Conservation (phyloP, 495 filamentous ascomycete species). For the Podospora comata region DNA sequence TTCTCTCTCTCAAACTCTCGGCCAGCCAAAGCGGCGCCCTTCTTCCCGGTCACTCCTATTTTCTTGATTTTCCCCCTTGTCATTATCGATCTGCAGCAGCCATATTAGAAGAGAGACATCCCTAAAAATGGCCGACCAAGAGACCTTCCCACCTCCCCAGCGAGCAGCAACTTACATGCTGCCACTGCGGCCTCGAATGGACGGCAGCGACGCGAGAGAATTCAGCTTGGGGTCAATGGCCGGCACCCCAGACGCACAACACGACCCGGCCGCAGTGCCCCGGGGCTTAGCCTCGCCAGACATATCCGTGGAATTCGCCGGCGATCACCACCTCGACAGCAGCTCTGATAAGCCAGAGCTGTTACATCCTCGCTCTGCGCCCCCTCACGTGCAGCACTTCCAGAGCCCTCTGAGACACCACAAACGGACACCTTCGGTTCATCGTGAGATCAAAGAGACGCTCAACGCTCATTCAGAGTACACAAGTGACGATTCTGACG, state of each 20-base stretch:
- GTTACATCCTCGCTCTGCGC: constrained; percentile 36
- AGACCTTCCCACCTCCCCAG: not conserved
- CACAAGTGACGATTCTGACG: constrained; percentile 79
- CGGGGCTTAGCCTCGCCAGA: constrained; percentile 36
- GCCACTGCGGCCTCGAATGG: constrained; percentile 21
- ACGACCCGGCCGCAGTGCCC: constrained; percentile 17
- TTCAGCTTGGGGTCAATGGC: constrained; percentile 15
- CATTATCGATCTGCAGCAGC: not conserved
- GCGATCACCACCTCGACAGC: constrained; percentile 16
- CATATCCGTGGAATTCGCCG: constrained; percentile 41
- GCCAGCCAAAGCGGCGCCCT: not conserved
- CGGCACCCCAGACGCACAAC: constrained; percentile 1
- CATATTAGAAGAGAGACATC: not conserved
- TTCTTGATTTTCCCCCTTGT: not conserved
- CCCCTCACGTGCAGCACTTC: constrained; percentile 37
- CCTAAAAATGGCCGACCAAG: constrained; percentile 13
- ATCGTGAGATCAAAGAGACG: constrained; percentile 83
- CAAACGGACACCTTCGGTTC: constrained; percentile 63
- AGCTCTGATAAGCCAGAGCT: constrained; percentile 17
- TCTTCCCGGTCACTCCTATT: not conserved
- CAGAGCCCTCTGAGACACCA: constrained; percentile 75
- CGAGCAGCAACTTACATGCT: constrained; percentile 16
- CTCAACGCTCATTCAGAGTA: constrained; percentile 87
- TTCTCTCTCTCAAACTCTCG: not conserved
- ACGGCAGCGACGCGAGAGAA: constrained; percentile 1